Evolutionary conservation across 352 stramenopile species (phyloP).

Genomic region (Phytophthora uliginosa): DNA sequence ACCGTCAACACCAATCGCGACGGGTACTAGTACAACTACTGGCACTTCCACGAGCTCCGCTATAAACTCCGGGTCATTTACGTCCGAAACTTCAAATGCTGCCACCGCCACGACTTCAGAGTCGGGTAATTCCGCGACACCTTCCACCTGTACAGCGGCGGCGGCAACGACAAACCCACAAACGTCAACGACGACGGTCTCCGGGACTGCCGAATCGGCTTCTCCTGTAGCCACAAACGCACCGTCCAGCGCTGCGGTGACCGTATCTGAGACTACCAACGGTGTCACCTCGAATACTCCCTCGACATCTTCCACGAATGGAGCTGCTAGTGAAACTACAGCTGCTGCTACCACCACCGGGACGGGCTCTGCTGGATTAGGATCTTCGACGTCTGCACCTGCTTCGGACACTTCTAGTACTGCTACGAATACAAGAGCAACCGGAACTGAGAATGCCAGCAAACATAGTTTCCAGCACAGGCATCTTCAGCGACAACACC

Average conservation of each 20-base stretch:
- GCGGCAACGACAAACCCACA: constrained; percentile 6
- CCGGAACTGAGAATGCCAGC: constrained; percentile 1
- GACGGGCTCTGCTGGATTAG: not conserved
- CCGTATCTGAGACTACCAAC: not conserved
- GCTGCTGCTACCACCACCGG: not conserved
- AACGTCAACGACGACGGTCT: not conserved
- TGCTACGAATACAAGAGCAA: not conserved
- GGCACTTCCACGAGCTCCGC: not conserved
- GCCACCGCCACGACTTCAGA: not conserved
- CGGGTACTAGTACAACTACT: not conserved
- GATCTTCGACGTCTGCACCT: not conserved
- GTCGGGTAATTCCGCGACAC: not conserved
- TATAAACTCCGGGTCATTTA: not conserved
- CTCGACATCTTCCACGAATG: not conserved
- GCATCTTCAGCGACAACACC: not conserved
- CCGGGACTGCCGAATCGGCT: not conserved
- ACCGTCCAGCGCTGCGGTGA: not conserved
- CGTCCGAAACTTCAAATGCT: not conserved
- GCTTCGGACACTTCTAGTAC: not conserved
- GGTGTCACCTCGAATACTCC: not conserved
- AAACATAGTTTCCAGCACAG: not conserved
- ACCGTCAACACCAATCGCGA: not conserved
- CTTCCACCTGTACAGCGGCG: not conserved
- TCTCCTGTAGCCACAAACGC: not conserved
- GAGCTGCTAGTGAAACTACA: not conserved